Evolutionary conservation across 192 early-diverging fungal species (phyloP).

Genomic region (Lobosporangium transversale): DNA sequence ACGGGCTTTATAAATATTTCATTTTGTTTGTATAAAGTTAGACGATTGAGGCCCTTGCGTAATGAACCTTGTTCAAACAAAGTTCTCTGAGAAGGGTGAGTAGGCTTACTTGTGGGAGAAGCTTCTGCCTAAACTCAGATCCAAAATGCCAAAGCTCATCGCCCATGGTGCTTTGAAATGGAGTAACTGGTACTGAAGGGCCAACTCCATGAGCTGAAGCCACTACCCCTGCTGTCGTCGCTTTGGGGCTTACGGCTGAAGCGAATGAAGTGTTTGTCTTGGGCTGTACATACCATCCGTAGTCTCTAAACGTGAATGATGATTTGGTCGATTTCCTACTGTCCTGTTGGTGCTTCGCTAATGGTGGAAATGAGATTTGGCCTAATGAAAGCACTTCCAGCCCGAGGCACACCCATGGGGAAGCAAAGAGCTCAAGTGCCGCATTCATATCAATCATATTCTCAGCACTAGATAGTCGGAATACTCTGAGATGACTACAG

Average conservation of each 20-base stretch:
- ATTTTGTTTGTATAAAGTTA: no score
- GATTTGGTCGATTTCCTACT: not conserved
- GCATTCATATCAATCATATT: constrained; percentile 20
- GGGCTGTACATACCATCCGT: constrained; percentile 21
- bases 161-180: not conserved
- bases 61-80: constrained; percentile 32
- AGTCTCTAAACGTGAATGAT: not conserved
- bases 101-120: constrained; percentile 19
- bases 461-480: constrained; percentile 29
- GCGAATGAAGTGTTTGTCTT: not conserved
- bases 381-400: constrained; percentile 25
- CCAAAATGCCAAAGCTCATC: constrained; percentile 30
- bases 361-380: constrained; percentile 18
- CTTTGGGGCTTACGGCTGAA: not conserved
- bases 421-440: constrained; percentile 13
- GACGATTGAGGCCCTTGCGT: not conserved
- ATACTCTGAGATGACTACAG: constrained; percentile 18
- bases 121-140: constrained; percentile 21
- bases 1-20: no score
- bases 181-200: not conserved
- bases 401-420: constrained; percentile 33
- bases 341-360: not conserved
- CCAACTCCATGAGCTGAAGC: not conserved
- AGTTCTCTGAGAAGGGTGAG: constrained; percentile 22
- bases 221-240: not conserved